Evolutionary conservation across 1,284 basidiomycete species (phyloP).

Genomic region (Ceratobasidium sp.): DNA sequence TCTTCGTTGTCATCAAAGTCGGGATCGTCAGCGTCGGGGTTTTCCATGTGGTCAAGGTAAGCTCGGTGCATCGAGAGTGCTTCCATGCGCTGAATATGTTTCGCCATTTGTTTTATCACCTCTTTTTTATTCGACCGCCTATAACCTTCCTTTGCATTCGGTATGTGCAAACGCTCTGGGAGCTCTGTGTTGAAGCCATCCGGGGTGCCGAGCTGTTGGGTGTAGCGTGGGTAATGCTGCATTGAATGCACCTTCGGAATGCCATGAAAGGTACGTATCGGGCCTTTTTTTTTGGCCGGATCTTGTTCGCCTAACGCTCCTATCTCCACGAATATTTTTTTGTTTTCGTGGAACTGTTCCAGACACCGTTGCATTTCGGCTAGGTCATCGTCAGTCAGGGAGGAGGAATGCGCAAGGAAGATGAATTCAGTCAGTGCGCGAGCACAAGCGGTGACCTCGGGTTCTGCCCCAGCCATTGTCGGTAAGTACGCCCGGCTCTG

Average conservation of each 20-base stretch:
- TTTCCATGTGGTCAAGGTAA: constrained; percentile 6
- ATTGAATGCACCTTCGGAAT: constrained; percentile 41
- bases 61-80: constrained; percentile 24
- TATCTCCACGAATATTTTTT: constrained; percentile 54
- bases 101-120: constrained; percentile 33
- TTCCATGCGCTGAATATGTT: constrained; percentile 15
- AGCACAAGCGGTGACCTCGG: constrained; percentile 46
- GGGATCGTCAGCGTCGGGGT: background rate
- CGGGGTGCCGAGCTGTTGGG: constrained; percentile 28
- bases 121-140: constrained; percentile 33
- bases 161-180: constrained; percentile 45
- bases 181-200: constrained; percentile 45
- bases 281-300: constrained; percentile 49
- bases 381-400: constrained; percentile 53
- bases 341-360: constrained; percentile 53
- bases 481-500: constrained; percentile 55
- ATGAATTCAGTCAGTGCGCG: constrained; percentile 56
- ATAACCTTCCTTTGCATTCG: constrained; percentile 41
- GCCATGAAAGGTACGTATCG: constrained; percentile 56
- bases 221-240: constrained; percentile 32
- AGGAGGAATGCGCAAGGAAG: constrained; percentile 45
- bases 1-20: background rate
- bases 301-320: constrained; percentile 48
- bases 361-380: constrained; percentile 51
- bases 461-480: constrained; percentile 48